phyloP scores from a whole-genome alignment of 768 basidiomycete species.

The Naganishia vaughanmartiniae region DNA sequence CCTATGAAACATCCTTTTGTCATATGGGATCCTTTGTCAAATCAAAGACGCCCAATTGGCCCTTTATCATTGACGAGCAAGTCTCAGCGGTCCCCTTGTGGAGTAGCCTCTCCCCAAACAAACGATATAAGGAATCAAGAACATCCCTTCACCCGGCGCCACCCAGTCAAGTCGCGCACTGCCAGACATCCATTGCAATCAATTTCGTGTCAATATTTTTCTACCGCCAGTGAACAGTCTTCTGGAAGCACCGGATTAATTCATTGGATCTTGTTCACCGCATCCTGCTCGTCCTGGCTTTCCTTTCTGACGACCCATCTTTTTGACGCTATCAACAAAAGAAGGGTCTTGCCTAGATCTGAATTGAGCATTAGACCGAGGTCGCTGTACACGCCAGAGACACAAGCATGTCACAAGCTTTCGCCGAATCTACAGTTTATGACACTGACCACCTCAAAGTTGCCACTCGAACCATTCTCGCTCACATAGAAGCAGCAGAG shows the following conservation, averaged over 20 bases:
- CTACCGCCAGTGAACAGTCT: not conserved
- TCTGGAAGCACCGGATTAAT: not conserved
- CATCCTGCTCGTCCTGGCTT: not conserved
- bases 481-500: not conserved
- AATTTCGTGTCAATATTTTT: not conserved
- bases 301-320: not conserved
- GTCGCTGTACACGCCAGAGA: not conserved
- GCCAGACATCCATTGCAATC: not conserved
- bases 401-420: not conserved
- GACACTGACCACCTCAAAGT: not conserved
- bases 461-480: not conserved
- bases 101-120: too few species aligned
- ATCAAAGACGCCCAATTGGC: not conserved
- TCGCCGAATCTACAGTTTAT: not conserved
- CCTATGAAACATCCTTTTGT: conserved; percentile 23
- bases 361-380: not conserved
- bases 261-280: not conserved
- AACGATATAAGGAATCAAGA: not conserved
- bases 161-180: not conserved
- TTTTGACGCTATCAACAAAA: not conserved
- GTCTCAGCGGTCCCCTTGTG: too few species aligned
- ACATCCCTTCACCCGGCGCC: not conserved
- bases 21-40: not conserved
- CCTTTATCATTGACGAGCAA: not conserved
- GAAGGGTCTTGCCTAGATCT: not conserved